Evolutionary conservation across 148 eudicot genomes (phyloP), one percentile per base, ranked within the genome.

Genomic region (Fagopyrum tataricum): DNA sequence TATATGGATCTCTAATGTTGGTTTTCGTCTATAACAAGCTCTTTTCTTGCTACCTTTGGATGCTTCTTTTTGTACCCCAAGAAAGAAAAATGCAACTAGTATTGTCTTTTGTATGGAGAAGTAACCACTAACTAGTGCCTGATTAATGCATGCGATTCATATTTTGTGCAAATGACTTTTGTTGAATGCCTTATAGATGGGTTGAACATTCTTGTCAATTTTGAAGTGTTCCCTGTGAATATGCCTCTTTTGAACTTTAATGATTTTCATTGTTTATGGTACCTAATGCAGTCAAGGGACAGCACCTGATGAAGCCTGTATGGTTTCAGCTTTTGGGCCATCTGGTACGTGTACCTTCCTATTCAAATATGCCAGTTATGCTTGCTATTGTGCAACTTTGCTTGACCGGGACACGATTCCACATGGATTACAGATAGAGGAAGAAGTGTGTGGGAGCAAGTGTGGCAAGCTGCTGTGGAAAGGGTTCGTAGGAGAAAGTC

Each of bases 1-100:
- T 95, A 75, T 95, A 95, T 80, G 99, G 99, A 79, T 90, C 97
- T 80, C 79, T 95, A 26, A 90, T 95, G 99, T 92, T 78, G 84
- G 94, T 88, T 73, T 20, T 44, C 44, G 67, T 73, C 67, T 59
- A 4, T 8, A n/a, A 31, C 49, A 61, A 58, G 75, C 44, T 62
- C 52, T 76, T 46, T 37, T 17, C 68, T 15, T 24, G 12, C 56
- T 59, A 21, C 6, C 7, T 55, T 21, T 73, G 37, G n/a, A 11
- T 31, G 18, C 37, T 26, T 41, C 42, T 26, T 62, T 10, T n/a
- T 26, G 18, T 62, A 6, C 42, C 37, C 37, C 14, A 3, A 12
- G 41, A 62, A 55, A 64, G 69, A 64, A 64, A 7, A 11, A 46
- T 3, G 13, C 8, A 46, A 8, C 49, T 46, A 46, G 49, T 46